phyloP scores from a whole-genome alignment of 2,329 filamentous ascomycete genomes.

The Bimuria novae-zelandiae region DNA sequence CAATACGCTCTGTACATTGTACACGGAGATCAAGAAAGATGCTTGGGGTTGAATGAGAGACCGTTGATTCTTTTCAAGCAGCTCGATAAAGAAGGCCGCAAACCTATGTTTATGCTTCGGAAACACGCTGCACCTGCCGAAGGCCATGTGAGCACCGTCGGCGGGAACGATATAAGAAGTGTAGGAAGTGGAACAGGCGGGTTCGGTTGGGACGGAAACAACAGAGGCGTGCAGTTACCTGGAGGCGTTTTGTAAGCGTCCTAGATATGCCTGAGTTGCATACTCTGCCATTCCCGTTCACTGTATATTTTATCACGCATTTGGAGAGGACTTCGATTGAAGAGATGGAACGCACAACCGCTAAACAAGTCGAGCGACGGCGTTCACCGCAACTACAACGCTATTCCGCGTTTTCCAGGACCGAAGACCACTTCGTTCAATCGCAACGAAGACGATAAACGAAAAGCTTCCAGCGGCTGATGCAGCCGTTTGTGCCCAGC shows the following conservation, averaged over 20 bases:
- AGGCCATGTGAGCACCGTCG: slow-evolving; percentile 49
- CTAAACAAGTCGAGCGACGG: background rate
- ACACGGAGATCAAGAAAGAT: slow-evolving; percentile 97
- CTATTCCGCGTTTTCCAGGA: background rate
- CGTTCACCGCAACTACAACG: background rate
- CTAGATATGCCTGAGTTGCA: slow-evolving; percentile 1
- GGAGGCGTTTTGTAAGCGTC: slow-evolving; percentile 38
- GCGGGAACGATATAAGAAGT: slow-evolving; percentile 37
- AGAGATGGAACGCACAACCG: background rate
- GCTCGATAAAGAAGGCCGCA: slow-evolving; percentile 93
- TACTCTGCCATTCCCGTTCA: slow-evolving; percentile 1
- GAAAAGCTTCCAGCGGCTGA: background rate
- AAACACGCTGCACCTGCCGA: slow-evolving; percentile 62
- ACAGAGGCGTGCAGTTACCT: slow-evolving; percentile 33
- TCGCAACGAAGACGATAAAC: background rate
- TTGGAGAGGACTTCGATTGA: slow-evolving; percentile 7
- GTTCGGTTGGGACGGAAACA: slow-evolving; percentile 25
- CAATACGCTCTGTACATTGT: slow-evolving; percentile 98
- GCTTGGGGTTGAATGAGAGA: slow-evolving; percentile 87
- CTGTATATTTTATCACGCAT: background rate
- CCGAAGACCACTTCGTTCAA: background rate
- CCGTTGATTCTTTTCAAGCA: slow-evolving; percentile 97
- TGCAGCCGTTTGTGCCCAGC: background rate
- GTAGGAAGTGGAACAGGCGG: slow-evolving; percentile 16
- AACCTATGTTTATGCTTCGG: slow-evolving; percentile 98